Evolutionary conservation across 73 alveolate genomes (phyloP).

Genomic region (Blepharisma stoltei): DNA sequence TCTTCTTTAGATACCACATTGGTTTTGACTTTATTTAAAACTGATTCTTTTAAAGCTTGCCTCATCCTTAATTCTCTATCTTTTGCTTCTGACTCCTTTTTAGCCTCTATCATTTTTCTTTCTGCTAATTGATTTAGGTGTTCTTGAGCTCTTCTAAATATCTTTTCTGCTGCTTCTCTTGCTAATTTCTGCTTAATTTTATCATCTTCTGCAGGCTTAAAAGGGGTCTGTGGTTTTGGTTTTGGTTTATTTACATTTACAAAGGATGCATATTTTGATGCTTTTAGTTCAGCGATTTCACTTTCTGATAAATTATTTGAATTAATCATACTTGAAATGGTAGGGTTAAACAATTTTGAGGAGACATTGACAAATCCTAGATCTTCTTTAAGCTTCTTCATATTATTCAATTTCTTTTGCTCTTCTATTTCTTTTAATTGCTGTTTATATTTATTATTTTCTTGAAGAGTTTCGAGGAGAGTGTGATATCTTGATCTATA

Average conservation of each 20-base stretch:
- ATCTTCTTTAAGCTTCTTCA: slow-evolving; percentile 17
- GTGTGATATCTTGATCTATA: slow-evolving; percentile 27
- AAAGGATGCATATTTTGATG: slow-evolving; percentile 12
- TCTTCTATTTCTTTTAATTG: slow-evolving; percentile 25
- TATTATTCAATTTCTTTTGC: slow-evolving; percentile 16
- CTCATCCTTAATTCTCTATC: slow-evolving; percentile 19
- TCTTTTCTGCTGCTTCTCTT: slow-evolving; percentile 39
- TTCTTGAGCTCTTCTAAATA: slow-evolving; percentile 45
- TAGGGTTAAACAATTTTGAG: slow-evolving; percentile 5
- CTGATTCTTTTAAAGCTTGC: slow-evolving; percentile 34
- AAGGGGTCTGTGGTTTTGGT: slow-evolving; percentile 38
- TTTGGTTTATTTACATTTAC: slow-evolving; percentile 44
- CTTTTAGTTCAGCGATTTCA: slow-evolving; percentile 6
- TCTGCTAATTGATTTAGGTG: slow-evolving; percentile 42
- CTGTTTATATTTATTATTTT: slow-evolving; percentile 21
- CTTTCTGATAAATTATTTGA: slow-evolving; percentile 21
- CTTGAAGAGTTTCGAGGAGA: slow-evolving; percentile 29
- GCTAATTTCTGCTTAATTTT: slow-evolving; percentile 30
- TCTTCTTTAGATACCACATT: slow-evolving; percentile 9
- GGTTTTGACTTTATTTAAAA: slow-evolving; percentile 3
- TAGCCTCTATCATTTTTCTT: slow-evolving; percentile 24
- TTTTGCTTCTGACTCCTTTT: slow-evolving; percentile 32
- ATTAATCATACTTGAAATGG: not conserved
- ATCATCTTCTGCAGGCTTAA: slow-evolving; percentile 38
- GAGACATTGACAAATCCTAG: slow-evolving; percentile 6